Evolutionary conservation across 352 stramenopile genomes (phyloP).

Genomic region (Globisporangium orthogonon): DNA sequence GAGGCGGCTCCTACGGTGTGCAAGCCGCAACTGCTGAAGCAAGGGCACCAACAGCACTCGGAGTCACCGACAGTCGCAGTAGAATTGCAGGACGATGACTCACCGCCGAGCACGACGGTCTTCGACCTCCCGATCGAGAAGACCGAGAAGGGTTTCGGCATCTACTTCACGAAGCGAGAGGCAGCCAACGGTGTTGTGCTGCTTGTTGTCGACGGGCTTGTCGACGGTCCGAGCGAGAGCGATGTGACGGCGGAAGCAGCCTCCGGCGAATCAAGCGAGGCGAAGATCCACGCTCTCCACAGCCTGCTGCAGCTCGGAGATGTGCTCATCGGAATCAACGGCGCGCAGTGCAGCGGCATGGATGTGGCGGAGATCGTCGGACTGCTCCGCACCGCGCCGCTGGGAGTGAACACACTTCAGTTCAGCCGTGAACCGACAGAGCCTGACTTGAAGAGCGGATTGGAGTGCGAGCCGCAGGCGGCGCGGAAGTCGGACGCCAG

Average conservation of each 20-base stretch:
- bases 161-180: conserved; percentile 33
- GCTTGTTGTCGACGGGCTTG: conserved; percentile 34
- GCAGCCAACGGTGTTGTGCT: neutral
- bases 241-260: neutral
- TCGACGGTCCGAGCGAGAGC: conserved; percentile 10
- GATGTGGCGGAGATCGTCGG: conserved; percentile 20
- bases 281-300: conserved; percentile 3
- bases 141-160: conserved; percentile 25
- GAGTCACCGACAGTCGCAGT: neutral
- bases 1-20: neutral
- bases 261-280: neutral
- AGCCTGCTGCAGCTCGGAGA: conserved; percentile 27
- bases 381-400: conserved; percentile 20
- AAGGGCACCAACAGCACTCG: neutral
- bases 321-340: conserved; percentile 27
- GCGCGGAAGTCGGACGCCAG: neutral
- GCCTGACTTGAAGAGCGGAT: neutral
- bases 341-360: conserved; percentile 16
- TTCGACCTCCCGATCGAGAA: conserved; percentile 27
- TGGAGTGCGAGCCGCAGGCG: neutral
- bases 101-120: neutral
- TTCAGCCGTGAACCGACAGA: conserved; percentile 15
- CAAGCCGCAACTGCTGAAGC: neutral
- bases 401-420: conserved; percentile 25
- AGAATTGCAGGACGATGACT: neutral